These are phyloP conservation scores for Elsinoe arachidis DNA, from an alignment of 2,329 filamentous ascomycete genomes.

Conservation along the genomic window DNA sequence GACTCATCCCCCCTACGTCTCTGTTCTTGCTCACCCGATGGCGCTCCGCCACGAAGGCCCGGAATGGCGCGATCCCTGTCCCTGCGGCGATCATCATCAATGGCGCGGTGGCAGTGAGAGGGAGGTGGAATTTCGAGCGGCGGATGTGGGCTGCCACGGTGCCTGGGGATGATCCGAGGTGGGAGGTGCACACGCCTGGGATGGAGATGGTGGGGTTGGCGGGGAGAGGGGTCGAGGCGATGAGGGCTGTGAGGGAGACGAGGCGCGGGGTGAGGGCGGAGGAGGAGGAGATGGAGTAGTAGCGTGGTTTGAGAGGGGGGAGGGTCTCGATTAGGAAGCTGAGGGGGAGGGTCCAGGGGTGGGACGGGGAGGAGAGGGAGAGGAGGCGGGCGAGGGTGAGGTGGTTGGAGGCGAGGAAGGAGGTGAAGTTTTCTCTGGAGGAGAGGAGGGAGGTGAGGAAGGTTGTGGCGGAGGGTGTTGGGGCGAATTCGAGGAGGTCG, in stretches of 20 bases:
- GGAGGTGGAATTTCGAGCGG: conserved; percentile 40
- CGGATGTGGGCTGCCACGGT: conserved; percentile 26
- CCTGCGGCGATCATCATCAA: conserved; percentile 47
- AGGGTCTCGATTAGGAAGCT: conserved; percentile 27
- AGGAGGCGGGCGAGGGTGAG: conserved; percentile 33
- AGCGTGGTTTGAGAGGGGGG: conserved; percentile 23
- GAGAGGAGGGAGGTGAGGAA: conserved; percentile 25
- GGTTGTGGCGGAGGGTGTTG: conserved; percentile 25
- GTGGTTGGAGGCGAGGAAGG: conserved; percentile 26
- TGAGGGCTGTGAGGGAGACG: conserved; percentile 33
- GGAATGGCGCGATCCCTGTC: conserved; percentile 43
- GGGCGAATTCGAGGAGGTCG: conserved; percentile 34
- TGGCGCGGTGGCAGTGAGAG: conserved; percentile 34
- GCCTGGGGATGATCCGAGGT: conserved; percentile 26
- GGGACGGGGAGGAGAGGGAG: conserved; percentile 23
- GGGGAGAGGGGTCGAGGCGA: conserved; percentile 27
- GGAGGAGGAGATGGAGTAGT: conserved; percentile 31
- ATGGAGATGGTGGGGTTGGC: conserved; percentile 21
- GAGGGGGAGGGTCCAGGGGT: conserved; percentile 28
- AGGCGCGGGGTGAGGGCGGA: conserved; percentile 31
- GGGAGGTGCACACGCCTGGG: conserved; percentile 32
- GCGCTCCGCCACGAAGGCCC: conserved; percentile 36
- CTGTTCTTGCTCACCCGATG: conserved; percentile 30
- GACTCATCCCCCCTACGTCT: conserved; percentile 31
- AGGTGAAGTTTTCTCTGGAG: conserved; percentile 28